phyloP scores from a whole-genome alignment of 306 rosid species.

The Argentina anserina region DNA sequence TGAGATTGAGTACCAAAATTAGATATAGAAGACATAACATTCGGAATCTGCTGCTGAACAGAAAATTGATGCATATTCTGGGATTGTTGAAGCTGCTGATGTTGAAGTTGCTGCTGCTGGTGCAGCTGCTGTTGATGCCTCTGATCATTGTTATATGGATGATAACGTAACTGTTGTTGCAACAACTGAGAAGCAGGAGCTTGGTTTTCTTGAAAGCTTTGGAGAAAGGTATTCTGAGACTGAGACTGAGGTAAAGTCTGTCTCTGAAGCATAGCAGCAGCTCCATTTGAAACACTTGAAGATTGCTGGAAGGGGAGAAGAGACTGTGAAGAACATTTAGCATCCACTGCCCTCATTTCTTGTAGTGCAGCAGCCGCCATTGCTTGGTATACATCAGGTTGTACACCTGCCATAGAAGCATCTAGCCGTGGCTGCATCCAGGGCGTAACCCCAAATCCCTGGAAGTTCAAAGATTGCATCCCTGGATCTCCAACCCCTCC shows the following conservation, averaged over 20 bases:
- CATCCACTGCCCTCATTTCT: conserved; percentile 68
- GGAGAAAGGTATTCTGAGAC: conserved; percentile 61
- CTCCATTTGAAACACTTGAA: conserved; percentile 52
- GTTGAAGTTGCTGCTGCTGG: conserved; percentile 34
- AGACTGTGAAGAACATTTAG: conserved; percentile 49
- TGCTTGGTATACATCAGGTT: conserved; percentile 72
- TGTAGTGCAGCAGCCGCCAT: conserved; percentile 82
- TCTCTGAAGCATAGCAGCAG: conserved; percentile 62
- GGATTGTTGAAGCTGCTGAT: conserved; percentile 43
- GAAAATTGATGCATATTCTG: conserved; percentile 39
- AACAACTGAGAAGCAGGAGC: conserved; percentile 48
- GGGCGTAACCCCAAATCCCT: conserved; percentile 66
- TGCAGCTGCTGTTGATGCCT: conserved; percentile 30
- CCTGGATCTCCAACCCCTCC: conserved; percentile 67
- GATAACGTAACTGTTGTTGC: conserved; percentile 57
- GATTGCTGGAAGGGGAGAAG: conserved; percentile 71
- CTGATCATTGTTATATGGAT: conserved; percentile 52
- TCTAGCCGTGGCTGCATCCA: conserved; percentile 87
- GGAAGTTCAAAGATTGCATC: conserved; percentile 67
- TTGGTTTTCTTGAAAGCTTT: conserved; percentile 59
- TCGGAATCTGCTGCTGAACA: conserved; percentile 58
- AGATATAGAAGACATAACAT: conserved; percentile 53
- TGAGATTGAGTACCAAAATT: conserved; percentile 59
- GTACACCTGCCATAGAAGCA: conserved; percentile 60
- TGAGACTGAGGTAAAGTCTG: conserved; percentile 63